phyloP scores from a whole-genome alignment of 2,329 filamentous ascomycete genomes.

The Aspergillus sp. region DNA sequence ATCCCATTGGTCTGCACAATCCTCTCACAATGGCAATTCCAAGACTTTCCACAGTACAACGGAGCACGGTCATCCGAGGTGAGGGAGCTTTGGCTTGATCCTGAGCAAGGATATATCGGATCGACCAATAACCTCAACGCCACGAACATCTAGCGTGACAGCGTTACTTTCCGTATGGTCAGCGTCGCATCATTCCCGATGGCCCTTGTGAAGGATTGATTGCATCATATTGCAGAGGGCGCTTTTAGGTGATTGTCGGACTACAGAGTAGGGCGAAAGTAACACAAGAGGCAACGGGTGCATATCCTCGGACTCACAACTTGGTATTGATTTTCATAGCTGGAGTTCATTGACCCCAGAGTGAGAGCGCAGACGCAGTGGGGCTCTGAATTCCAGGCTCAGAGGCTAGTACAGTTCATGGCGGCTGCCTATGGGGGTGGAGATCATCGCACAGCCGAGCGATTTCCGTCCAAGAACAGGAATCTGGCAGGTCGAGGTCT shows the following conservation, averaged over 20 bases:
- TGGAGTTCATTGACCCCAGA: not conserved
- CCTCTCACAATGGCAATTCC: not conserved
- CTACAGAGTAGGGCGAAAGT: not conserved
- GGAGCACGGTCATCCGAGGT: conserved; percentile 2
- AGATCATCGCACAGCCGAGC: not conserved
- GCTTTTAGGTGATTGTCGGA: not conserved
- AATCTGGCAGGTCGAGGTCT: not conserved
- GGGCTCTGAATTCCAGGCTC: not conserved
- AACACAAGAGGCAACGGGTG: not conserved
- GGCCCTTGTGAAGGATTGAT: not conserved
- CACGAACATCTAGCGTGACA: not conserved
- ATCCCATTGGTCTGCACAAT: not conserved
- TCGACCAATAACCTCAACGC: not conserved
- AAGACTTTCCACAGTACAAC: not conserved
- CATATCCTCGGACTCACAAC: not conserved
- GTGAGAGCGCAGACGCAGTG: not conserved
- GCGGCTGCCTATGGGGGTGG: not conserved
- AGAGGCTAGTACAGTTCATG: not conserved
- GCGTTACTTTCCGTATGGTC: not conserved
- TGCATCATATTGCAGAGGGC: not conserved
- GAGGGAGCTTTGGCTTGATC: not conserved
- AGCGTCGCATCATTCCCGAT: not conserved
- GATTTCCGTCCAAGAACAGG: not conserved
- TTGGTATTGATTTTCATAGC: not conserved
- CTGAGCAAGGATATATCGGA: not conserved